phyloP scores from a whole-genome alignment of 148 eudicot species.

The Rhododendron ovatum region DNA sequence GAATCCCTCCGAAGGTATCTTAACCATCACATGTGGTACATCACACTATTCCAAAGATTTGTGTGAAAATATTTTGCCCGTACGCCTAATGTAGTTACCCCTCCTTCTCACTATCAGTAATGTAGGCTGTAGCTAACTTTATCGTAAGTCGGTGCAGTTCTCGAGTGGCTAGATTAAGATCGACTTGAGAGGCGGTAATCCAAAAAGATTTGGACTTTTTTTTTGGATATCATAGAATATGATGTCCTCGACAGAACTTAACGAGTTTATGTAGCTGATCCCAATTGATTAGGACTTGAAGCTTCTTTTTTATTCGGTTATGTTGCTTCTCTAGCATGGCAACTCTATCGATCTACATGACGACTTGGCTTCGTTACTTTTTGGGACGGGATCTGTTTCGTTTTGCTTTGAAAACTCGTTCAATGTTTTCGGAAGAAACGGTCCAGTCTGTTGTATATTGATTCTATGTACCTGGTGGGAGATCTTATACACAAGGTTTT shows the following conservation, averaged over 20 bases:
- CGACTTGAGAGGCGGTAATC: not conserved
- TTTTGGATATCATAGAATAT: not conserved
- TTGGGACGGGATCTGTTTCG: not conserved
- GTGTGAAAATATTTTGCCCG: not conserved
- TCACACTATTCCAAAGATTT: not conserved
- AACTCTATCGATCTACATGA: not conserved
- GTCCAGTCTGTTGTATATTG: too few species aligned
- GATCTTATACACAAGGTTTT: too few species aligned
- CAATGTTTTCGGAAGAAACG: too few species aligned
- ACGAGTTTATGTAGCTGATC: not conserved
- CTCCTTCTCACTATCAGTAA: not conserved
- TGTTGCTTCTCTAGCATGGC: not conserved
- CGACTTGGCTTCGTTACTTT: not conserved
- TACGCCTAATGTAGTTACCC: not conserved
- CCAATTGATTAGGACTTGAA: not conserved
- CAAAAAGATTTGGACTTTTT: not conserved
- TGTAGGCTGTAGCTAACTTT: not conserved
- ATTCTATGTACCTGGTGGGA: too few species aligned
- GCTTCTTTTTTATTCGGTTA: not conserved
- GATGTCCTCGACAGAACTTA: not conserved
- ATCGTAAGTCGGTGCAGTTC: not conserved
- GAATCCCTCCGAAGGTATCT: not conserved
- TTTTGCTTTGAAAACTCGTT: too few species aligned
- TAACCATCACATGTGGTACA: not conserved
- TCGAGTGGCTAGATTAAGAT: not conserved